Conservation (phyloP, 768 basidiomycete species). For the Chalciporus sphaerocephalus region DNA sequence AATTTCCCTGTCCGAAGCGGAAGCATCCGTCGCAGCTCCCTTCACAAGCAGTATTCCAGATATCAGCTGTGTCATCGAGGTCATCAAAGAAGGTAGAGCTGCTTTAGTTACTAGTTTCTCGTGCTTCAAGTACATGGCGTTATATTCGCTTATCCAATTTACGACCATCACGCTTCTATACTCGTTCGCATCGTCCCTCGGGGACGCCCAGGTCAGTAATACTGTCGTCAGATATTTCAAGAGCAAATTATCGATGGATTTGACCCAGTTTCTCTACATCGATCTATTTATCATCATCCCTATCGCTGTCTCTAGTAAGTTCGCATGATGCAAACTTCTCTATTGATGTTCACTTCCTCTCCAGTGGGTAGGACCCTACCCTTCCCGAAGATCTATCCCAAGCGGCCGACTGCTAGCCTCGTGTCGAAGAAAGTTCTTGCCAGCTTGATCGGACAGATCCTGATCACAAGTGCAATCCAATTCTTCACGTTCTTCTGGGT, state of each 20-base stretch:
- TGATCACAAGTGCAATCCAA: constrained; percentile 80
- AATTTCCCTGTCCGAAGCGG: constrained; percentile 93
- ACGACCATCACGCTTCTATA: constrained; percentile 96
- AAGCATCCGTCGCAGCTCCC: constrained; percentile 96
- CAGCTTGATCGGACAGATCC: constrained; percentile 89
- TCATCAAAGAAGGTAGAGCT: constrained; percentile 94
- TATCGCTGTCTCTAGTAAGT: constrained; percentile 90
- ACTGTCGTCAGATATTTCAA: background rate
- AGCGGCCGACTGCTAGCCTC: constrained; percentile 91
- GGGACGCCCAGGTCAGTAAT: constrained; percentile 83
- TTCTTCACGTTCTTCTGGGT: constrained; percentile 90
- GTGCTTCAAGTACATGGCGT: constrained; percentile 99
- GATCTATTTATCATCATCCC: constrained; percentile 98
- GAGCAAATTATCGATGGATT: constrained; percentile 6
- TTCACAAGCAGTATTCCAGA: constrained; percentile 94
- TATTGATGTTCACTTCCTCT: constrained; percentile 6
- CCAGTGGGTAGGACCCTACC: constrained; percentile 94
- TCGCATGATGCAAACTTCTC: background rate
- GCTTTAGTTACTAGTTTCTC: constrained; percentile 97
- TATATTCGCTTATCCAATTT: constrained; percentile 98
- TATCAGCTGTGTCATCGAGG: constrained; percentile 92
- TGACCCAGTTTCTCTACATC: constrained; percentile 84
- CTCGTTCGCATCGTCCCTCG: constrained; percentile 92
- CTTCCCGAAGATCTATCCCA: constrained; percentile 78
- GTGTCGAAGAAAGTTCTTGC: constrained; percentile 93